Evolutionary conservation across 768 basidiomycete genomes (phyloP), one percentile per base, ranked within the genome.

Genomic region (Asterophora lycoperdoides): DNA sequence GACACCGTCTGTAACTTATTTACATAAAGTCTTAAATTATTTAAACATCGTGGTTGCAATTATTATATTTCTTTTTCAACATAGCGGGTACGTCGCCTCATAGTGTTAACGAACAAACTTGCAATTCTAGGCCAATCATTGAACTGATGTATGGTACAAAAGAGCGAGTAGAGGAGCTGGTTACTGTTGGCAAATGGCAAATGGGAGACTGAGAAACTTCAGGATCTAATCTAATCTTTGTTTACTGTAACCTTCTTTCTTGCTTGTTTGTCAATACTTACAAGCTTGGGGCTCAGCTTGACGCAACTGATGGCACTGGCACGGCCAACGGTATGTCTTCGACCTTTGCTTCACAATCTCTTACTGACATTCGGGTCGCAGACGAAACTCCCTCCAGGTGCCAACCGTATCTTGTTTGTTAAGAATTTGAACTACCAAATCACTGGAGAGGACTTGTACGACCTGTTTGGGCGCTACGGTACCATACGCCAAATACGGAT

Each of bases 401-500:
- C 90, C 14, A 93, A 93, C 63, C 81, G 92, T 39, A 90, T 95
- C 46, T 78, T 95, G 36, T 95, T 93, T 59, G 89, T 93, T 20
- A 94, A 94, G 68, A 95, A 95, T 62, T 70, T 95, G 46, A 92
- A 89, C 67, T 94, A 93, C 69, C 84, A 84, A 66, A 93, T 93
- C 56, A 92, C 84, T 28, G 93, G 93, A 45, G 89, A 93, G 53
- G 93, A 97, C 67, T 67, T 97, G 58, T 97, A 97, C 67, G 95
- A 98, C 71, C 75, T 98, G 54, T 98, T 99, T 59, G 95, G 93
- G 47, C 89, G 93, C 55, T 99, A 98, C 71, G 95, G 95, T 40
- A 89, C 89, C 59, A 89, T 99, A 58, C 84, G 95, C 42, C 95
- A 99, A 68, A 85, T 99, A 54, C 82, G 95, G 54, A 83, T 96